These are phyloP conservation scores for Podospora fimiseda DNA, from an alignment of 495 filamentous ascomycete genomes.

Conservation along the genomic window DNA sequence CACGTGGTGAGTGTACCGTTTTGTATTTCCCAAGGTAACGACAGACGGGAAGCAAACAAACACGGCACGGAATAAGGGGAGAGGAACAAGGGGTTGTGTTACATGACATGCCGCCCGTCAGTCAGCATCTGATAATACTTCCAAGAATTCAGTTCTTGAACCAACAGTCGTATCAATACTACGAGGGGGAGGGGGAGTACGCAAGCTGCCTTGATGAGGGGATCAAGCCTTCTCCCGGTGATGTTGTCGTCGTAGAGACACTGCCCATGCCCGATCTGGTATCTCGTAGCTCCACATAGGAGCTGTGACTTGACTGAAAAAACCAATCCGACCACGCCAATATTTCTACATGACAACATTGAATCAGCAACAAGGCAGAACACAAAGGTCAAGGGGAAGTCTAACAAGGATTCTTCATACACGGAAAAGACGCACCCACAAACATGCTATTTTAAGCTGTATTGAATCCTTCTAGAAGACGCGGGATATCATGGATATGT, in stretches of 20 bases:
- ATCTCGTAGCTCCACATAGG: not conserved
- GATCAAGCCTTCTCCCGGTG: no score
- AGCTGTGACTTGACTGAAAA: not conserved
- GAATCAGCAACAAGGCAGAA: not conserved
- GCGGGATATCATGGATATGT: not conserved
- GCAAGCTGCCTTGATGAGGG: not conserved
- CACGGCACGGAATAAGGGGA: not conserved
- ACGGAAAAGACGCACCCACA: not conserved
- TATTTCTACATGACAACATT: not conserved
- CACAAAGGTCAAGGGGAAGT: not conserved
- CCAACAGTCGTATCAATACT: not conserved
- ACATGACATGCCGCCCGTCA: not conserved
- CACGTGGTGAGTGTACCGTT: not conserved
- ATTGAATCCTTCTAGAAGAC: not conserved
- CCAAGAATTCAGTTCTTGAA: not conserved
- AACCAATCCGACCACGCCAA: not conserved
- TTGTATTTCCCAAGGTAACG: not conserved
- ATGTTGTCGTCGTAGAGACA: no score
- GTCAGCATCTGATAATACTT: not conserved
- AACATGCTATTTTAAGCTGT: not conserved
- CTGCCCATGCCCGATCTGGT: no score
- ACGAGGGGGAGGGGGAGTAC: no score
- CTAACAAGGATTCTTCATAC: not conserved
- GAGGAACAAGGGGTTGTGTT: not conserved
- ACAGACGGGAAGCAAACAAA: not conserved